phyloP scores from a whole-genome alignment of 108 stramenopile species.

The Discostella stelligeroides region DNA sequence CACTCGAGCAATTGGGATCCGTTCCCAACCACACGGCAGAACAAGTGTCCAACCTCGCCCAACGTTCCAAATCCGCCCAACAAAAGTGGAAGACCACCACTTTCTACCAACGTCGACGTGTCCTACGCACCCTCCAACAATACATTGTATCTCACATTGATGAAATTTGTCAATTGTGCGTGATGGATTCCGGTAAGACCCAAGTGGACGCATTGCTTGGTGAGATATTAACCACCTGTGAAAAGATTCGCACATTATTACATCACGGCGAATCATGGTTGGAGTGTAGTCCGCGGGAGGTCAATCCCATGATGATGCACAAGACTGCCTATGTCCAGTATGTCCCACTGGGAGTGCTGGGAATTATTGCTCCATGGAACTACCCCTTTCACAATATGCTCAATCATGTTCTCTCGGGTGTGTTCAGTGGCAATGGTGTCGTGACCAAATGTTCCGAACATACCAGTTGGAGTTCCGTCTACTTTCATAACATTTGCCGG shows the following conservation, averaged over 20 bases:
- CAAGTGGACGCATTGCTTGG: conserved; percentile 93
- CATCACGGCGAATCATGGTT: conserved; percentile 92
- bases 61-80: conserved; percentile 88
- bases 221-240: conserved; percentile 97
- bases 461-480: conserved; percentile 88
- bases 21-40: conserved; percentile 79
- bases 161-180: conserved; percentile 86
- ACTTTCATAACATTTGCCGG: conserved; percentile 81
- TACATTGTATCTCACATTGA: conserved; percentile 89
- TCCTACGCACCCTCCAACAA: conserved; percentile 92
- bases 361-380: conserved; percentile 99
- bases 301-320: conserved; percentile 93
- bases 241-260: conserved; percentile 90
- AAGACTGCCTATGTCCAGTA: conserved; percentile 97
- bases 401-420: conserved; percentile 95
- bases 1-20: conserved; percentile 79
- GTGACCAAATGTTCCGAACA: conserved; percentile 96
- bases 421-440: conserved; percentile 97
- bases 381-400: conserved; percentile 98
- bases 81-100: conserved; percentile 85
- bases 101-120: conserved; percentile 87
- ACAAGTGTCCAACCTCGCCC: conserved; percentile 75
- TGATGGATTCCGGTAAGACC: conserved; percentile 90
- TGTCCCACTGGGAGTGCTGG: conserved; percentile 95
- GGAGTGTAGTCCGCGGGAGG: conserved; percentile 65